phyloP scores from a whole-genome alignment of 257 asterid species.

The Nicotiana benthamiana region DNA sequence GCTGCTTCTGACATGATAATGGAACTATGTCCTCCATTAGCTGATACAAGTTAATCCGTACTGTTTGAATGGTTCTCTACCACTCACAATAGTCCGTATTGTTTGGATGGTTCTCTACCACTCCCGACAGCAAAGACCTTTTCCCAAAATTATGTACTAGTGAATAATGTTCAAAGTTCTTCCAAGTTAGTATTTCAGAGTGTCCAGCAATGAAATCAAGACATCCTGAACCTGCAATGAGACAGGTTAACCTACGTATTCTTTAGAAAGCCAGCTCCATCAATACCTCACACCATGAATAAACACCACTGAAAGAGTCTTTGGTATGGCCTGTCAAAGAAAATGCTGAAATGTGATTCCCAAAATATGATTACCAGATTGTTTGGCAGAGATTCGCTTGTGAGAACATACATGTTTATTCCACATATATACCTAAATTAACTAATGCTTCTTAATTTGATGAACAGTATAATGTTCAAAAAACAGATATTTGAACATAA shows the following conservation, averaged over 20 bases:
- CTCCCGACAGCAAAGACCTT: neutral
- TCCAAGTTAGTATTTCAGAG: neutral
- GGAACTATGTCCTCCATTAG: constrained; percentile 47
- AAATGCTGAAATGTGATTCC: neutral
- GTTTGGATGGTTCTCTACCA: neutral
- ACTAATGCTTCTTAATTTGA: neutral
- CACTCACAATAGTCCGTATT: neutral
- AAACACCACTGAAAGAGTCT: neutral
- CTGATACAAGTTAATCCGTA: neutral
- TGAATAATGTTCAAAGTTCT: neutral
- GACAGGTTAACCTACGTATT: neutral
- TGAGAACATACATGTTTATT: neutral
- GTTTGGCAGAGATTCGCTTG: neutral
- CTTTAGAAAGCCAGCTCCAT: neutral
- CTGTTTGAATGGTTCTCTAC: neutral
- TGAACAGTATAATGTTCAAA: neutral
- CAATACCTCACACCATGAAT: neutral
- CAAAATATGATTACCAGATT: neutral
- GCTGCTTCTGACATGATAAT: constrained; percentile 59
- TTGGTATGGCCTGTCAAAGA: neutral
- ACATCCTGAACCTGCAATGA: neutral
- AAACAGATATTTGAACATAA: neutral
- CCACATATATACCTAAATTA: neutral
- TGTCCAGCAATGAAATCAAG: neutral
- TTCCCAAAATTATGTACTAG: neutral